Evolutionary conservation across 192 early-diverging fungal species (phyloP), one percentile per base, ranked within the genome.

Genomic region (Umbelopsis isabellina): DNA sequence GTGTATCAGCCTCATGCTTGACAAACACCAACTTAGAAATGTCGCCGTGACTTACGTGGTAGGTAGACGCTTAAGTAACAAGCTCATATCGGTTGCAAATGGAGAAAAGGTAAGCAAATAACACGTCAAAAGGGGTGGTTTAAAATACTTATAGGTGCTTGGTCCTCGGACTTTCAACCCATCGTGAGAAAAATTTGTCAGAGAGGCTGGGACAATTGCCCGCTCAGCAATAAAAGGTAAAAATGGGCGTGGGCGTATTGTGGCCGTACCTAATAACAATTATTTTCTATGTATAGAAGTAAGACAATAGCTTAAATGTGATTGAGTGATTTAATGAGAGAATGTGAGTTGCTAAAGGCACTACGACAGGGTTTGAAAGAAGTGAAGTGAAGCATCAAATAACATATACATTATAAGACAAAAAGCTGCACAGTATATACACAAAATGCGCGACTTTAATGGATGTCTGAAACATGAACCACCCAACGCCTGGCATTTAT

Each of bases 151-250:
- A 61, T 61, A 61, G 13, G 0, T 18, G 18, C 33, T 27, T 33
- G 30, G 1, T 41, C 1, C 37, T 27, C 55, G 55, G 55, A 61
- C 55, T 35, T 61, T 22, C 3, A 61, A 61, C 37, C n/a, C 30
- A 61, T 61, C 55, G 55, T 61, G 55, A 61, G 55, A 61, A 61
- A 53, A 61, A 61, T 61, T 61, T 61, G 55, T 61, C 55, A 61
- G 55, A 30, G 27, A 35, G 55, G 30, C 37, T 41, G 37, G 25
- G 55, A 8, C 25, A 61, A n/a, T 22, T 12, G 25, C n/a, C n/a
- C 55, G 51, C 21, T 33, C 33, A n/a, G 55, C 27, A 61, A 13
- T n/a, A 58, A 33, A 9, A 58, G 25, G 20, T 58, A 15, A 35
- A 18, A 4, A 61, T 3, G 11, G 2, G 5, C 18, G 48, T 49